These are phyloP conservation scores for Globisporangium radiosum DNA, from an alignment of 352 stramenopile species.

Conservation along the genomic window DNA sequence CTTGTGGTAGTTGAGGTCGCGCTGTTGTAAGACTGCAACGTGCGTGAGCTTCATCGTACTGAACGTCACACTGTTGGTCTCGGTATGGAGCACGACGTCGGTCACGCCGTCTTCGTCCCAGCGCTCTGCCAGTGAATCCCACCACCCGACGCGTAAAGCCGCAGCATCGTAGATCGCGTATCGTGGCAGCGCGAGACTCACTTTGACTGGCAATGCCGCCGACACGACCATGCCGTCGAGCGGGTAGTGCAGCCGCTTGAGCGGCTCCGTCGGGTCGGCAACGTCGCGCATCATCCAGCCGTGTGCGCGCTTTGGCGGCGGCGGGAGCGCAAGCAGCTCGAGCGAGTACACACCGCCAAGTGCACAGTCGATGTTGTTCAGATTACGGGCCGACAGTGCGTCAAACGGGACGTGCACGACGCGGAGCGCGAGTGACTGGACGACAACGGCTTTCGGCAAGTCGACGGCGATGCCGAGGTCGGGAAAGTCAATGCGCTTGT, in stretches of 20 bases:
- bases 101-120: conserved; percentile 79
- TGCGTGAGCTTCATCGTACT: conserved; percentile 73
- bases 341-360: conserved; percentile 60
- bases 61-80: conserved; percentile 61
- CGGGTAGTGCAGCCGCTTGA: conserved; percentile 64
- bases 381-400: conserved; percentile 20
- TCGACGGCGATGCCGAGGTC: conserved; percentile 62
- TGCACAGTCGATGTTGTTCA: conserved; percentile 33
- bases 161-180: conserved; percentile 42
- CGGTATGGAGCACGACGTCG: conserved; percentile 45
- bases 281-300: conserved; percentile 79
- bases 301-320: conserved; percentile 56
- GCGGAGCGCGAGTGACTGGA: conserved; percentile 69
- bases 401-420: conserved; percentile 64
- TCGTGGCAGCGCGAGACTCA: conserved; percentile 35
- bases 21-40: conserved; percentile 57
- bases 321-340: conserved; percentile 59
- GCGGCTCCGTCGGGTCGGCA: conserved; percentile 30
- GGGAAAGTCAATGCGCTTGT: conserved; percentile 70
- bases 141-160: conserved; percentile 56
- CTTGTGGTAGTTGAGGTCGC: conserved; percentile 68
- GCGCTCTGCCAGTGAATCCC: conserved; percentile 34
- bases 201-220: conserved; percentile 59
- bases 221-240: conserved; percentile 70
- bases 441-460: conserved; percentile 69